Conservation (phyloP, 495 filamentous ascomycete species). For the Astrothelium macrocarpum region DNA sequence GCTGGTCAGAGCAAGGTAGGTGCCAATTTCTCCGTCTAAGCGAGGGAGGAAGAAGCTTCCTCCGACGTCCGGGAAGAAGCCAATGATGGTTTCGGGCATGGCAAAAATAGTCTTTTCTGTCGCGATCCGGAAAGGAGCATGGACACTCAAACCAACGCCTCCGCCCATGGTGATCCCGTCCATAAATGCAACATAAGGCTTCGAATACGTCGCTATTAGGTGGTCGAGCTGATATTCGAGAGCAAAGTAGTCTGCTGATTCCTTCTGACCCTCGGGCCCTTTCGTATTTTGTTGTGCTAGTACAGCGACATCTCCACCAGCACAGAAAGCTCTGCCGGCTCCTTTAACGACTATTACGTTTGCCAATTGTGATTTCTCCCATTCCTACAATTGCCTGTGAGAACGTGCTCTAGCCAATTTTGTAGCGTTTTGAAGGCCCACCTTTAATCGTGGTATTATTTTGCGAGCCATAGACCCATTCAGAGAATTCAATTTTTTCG, state of each 20-base stretch:
- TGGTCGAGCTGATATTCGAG: conserved; percentile 93
- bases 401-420: conserved; percentile 3
- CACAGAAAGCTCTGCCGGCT: conserved; percentile 77
- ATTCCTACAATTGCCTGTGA: conserved; percentile 48
- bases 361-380: conserved; percentile 85
- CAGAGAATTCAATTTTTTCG: conserved; percentile 78
- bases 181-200: conserved; percentile 93
- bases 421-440: conserved; percentile 24
- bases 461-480: conserved; percentile 91
- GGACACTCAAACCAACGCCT: conserved; percentile 85
- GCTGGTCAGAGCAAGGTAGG: conserved; percentile 85
- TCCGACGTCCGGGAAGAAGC: conserved; percentile 96
- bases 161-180: conserved; percentile 98
- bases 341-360: conserved; percentile 91
- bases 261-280: conserved; percentile 54
- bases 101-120: conserved; percentile 92
- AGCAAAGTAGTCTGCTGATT: conserved; percentile 74
- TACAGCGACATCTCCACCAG: conserved; percentile 77
- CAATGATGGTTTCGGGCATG: conserved; percentile 97
- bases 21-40: conserved; percentile 73
- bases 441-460: conserved; percentile 72
- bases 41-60: conserved; percentile 89
- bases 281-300: conserved; percentile 63
- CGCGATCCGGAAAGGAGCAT: conserved; percentile 92
- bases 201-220: conserved; percentile 83